A percentile compares a stretch with the other conserved stretches of the same genome.
phyloP scores from a whole-genome alignment of 805 yeast genomes.

The Ogataea glucozyma region DNA sequence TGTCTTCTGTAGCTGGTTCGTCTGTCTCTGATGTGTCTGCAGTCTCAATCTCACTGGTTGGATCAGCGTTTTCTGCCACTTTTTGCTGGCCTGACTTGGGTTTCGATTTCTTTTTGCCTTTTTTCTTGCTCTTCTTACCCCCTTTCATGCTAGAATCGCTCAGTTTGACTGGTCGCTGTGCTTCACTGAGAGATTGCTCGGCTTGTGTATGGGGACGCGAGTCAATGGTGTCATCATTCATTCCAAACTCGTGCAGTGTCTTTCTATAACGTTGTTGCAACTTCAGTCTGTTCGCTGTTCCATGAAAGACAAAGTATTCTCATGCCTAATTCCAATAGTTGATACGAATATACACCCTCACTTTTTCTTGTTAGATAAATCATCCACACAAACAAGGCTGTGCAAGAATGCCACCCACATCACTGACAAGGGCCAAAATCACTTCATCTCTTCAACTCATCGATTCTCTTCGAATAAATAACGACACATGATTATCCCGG shows the following conservation, averaged over 20 bases:
- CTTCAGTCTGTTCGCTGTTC: too few species aligned
- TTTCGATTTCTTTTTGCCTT: neutral
- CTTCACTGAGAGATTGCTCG: neutral
- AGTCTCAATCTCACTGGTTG: neutral
- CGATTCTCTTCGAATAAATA: too few species aligned
- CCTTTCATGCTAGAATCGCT: neutral
- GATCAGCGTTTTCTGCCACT: neutral
- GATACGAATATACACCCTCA: neutral
- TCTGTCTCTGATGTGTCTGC: too few species aligned
- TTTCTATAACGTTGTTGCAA: too few species aligned
- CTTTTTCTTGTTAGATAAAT: neutral
- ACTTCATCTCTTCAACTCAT: too few species aligned
- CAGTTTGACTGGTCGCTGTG: neutral
- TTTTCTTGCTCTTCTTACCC: neutral
- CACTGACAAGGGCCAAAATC: too few species aligned
- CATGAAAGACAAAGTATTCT: too few species aligned
- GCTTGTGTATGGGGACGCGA: neutral
- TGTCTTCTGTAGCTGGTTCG: too few species aligned
- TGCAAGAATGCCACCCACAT: neutral
- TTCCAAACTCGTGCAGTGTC: neutral
- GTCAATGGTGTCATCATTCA: slow-evolving; percentile 2
- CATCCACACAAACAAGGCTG: neutral
- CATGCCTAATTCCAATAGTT: too few species aligned
- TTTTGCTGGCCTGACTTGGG: neutral
- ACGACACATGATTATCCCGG: too few species aligned